A percentile compares a stretch with the other conserved stretches of the same genome.
phyloP scores from a whole-genome alignment of 805 yeast genomes.

The Torulaspora microellipsoides region DNA sequence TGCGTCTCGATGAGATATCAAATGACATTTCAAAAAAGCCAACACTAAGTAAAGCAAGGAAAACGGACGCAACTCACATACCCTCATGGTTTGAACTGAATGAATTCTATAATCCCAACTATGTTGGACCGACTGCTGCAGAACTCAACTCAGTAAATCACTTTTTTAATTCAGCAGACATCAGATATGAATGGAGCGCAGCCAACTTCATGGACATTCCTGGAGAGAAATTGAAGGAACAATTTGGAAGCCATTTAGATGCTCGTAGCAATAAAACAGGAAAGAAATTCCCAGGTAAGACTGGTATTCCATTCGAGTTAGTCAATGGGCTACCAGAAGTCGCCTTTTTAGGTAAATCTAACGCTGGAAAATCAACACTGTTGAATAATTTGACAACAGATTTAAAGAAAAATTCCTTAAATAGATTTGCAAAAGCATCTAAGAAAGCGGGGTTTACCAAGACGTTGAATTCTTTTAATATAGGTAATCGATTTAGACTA shows the following conservation, averaged over 20 bases:
- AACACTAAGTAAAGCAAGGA: background rate
- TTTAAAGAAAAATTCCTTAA: constrained; percentile 28
- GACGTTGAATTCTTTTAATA: constrained; percentile 65
- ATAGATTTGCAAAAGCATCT: constrained; percentile 50
- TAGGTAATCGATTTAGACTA: constrained; percentile 58
- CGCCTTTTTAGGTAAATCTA: constrained; percentile 72
- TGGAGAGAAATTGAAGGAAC: constrained; percentile 21
- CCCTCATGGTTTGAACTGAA: constrained; percentile 15
- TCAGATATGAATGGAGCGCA: constrained; percentile 57
- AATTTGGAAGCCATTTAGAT: constrained; percentile 9
- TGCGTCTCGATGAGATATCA: background rate
- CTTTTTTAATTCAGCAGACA: constrained; percentile 46
- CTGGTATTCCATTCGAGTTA: constrained; percentile 30
- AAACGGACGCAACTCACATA: background rate
- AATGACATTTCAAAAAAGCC: constrained; percentile 1
- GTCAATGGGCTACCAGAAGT: constrained; percentile 61
- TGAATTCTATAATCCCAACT: constrained; percentile 14
- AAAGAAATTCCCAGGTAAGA: constrained; percentile 26
- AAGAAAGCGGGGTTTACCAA: constrained; percentile 52
- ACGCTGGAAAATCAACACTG: constrained; percentile 81
- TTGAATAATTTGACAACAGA: constrained; percentile 55
- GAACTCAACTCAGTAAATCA: constrained; percentile 30
- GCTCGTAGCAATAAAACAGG: constrained; percentile 25
- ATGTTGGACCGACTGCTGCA: constrained; percentile 17
- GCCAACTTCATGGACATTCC: constrained; percentile 53